Evolutionary conservation across 2,329 filamentous ascomycete species (phyloP).

Genomic region (Penicillium polonicum): DNA sequence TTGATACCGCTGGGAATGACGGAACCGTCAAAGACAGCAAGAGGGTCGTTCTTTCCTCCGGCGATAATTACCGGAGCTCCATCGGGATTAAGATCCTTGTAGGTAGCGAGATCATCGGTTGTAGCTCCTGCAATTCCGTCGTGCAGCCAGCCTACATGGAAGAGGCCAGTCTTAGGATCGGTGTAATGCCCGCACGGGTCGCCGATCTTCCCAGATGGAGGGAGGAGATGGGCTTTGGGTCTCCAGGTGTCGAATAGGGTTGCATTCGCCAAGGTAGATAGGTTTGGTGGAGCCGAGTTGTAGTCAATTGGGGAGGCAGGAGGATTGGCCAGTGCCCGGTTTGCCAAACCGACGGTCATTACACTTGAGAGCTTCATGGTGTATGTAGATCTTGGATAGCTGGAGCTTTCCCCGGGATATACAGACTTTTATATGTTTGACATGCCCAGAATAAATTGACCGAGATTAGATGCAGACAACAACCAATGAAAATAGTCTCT

Average conservation of each 20-base stretch:
- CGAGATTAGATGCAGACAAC: not conserved
- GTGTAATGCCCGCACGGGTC: slow-evolving; percentile 22
- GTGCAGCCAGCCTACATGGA: slow-evolving; percentile 23
- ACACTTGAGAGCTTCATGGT: slow-evolving; percentile 2
- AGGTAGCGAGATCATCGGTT: slow-evolving; percentile 19
- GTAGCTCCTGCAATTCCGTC: slow-evolving; percentile 17
- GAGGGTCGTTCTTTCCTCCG: slow-evolving; percentile 18
- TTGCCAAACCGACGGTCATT: not conserved
- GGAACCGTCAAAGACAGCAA: slow-evolving; percentile 20
- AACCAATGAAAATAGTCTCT: not conserved
- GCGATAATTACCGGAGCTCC: slow-evolving; percentile 14
- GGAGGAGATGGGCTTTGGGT: slow-evolving; percentile 18
- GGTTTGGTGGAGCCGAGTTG: slow-evolving; percentile 16
- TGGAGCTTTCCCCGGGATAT: not conserved
- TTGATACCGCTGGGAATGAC: slow-evolving; percentile 30
- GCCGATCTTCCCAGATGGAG: slow-evolving; percentile 18
- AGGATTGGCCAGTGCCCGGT: not conserved
- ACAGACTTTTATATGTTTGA: not conserved
- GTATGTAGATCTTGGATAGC: not conserved
- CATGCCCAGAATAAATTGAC: not conserved
- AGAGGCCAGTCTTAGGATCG: slow-evolving; percentile 19
- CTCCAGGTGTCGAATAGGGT: slow-evolving; percentile 22
- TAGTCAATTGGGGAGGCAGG: slow-evolving; percentile 1
- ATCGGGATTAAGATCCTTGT: slow-evolving; percentile 14
- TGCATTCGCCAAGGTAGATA: slow-evolving; percentile 15